Base-by-base conservation (phyloP, 768 basidiomycete species). In the Rhodocollybia butyracea region DNA sequence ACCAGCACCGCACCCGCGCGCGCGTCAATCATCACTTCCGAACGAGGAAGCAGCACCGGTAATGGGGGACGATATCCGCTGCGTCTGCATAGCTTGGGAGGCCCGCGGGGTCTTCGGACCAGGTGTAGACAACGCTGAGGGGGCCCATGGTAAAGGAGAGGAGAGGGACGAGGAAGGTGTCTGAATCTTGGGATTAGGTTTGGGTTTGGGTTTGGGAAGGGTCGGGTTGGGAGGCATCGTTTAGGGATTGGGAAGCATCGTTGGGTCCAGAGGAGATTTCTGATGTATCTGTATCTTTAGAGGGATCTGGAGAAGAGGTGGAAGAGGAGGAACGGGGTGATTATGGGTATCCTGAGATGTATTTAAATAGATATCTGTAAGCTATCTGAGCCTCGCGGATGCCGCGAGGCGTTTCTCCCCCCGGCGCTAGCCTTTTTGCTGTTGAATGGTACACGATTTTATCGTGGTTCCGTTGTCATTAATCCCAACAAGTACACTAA, bases 101-200 rank as follows among this genome's bases (percentile, higher is more conserved):
- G n/a, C 69, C 66, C 0, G 67, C 47, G 2, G 65, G 61, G 26
- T 70, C 66, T 60, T 84, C 80, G 17, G 78, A 80, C 89, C 89
- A 93, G 8, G 91, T 91, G 65, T 78, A 81, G 50, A 90, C 73
- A 34, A 81, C 87, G 62, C 88, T 91, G 61, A 88, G 84, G 1
- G 87, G 88, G 8, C 91, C 91, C 79, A 93, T 83, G 46, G 88
- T 88, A 26, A 74, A 70, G 5, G 77, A 69, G 15, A 89, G 70
- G 3, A 60, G 64, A 12, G 92, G 71, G 0, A 67, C 72, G 10
- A 84, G 77, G 50, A 86, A 78, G 1, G 76, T 72, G 2, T 88
- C 87, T 3, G 89, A n/a, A n/a, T n/a, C n/a, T n/a, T n/a, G n/a
- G n/a, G n/a, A n/a, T n/a, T n/a, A n/a, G n/a, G n/a, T n/a, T n/a